Evolutionary conservation across 2,329 filamentous ascomycete genomes (phyloP), one percentile per base, ranked within the genome.

Genomic region (Capronia americana): DNA sequence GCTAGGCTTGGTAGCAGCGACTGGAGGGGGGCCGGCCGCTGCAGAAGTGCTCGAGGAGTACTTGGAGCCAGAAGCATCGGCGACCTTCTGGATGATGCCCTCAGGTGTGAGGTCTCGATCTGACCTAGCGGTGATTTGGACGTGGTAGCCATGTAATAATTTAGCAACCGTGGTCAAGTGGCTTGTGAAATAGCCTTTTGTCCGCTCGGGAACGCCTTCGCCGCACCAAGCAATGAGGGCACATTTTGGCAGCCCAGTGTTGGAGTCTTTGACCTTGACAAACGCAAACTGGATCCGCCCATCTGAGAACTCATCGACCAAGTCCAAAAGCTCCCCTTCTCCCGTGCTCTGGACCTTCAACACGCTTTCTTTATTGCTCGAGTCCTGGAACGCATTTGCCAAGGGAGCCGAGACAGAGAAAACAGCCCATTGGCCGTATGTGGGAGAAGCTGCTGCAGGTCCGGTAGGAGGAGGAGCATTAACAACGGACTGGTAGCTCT

Each of bases 171-270:
- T 90, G 67, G 91, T 89, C 56, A 95, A 83, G 80, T 99, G 94
- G 81, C 93, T 97, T 72, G 92, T 97, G 78, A 99, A 99, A 81
- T 98, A 98, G 71, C 95, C 95, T 81, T 98, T 99, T 68, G 94
- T 98, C 74, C 94, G 86, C 81, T 99, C 95, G n/a, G 95, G 95
- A 17, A 99, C 95, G 73, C 95, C 95, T 76, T 96, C 94, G 72
- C 95, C 95, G 78, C 95, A 99, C 91, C 95, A 99, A 72, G 91
- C 93, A 77, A 99, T 92, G 72, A 99, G 85, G 66, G 96, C 92
- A 77, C 89, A 91, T 83, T 99, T 99, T 57, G 94, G 93, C 17
- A 99, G 87, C 24, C 85, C 83, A 2, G 91, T 92, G 79, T 99
- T 99, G 63, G 93, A 91, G 77, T 99, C 95, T 79, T 93, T 97